Evolutionary conservation across 1,284 basidiomycete species (phyloP).

Genomic region (Moesziomyces aphidis): DNA sequence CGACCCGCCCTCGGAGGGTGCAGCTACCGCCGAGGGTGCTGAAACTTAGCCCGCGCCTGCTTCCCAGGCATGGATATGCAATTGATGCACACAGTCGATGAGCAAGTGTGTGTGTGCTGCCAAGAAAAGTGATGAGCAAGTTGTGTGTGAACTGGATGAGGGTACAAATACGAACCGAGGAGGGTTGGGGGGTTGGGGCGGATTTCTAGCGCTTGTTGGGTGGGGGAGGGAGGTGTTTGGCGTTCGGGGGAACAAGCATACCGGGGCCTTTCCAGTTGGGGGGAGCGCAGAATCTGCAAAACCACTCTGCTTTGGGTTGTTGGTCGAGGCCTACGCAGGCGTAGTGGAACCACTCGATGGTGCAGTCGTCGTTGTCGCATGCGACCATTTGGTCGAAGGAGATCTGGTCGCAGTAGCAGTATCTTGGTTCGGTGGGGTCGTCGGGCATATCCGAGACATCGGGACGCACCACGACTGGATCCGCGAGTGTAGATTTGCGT

Average conservation of each 20-base stretch:
- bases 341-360: conserved; percentile 69
- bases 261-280: conserved; percentile 57
- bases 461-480: conserved; percentile 1
- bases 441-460: conserved; percentile 55
- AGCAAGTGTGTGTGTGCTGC: not conserved
- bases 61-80: no score
- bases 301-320: conserved; percentile 61
- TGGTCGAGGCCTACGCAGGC: conserved; percentile 56
- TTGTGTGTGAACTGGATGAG: not conserved
- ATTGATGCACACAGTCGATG: not conserved
- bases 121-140: no score
- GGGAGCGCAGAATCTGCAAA: conserved; percentile 66
- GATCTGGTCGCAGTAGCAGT: conserved; percentile 71
- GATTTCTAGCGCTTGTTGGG: conserved; percentile 10
- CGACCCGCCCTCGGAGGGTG: conserved; percentile 21
- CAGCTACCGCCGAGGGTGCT: not conserved
- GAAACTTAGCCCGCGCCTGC: no score
- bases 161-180: not conserved
- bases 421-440: conserved; percentile 70
- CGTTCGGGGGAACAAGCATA: conserved; percentile 37
- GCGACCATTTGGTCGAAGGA: conserved; percentile 69
- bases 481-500: conserved; percentile 1
- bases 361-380: conserved; percentile 71
- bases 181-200: no score
- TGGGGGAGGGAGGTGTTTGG: conserved; percentile 22